A percentile compares a stretch with the other conserved stretches of the same genome.
These are phyloP conservation scores for Cyclotella cryptica DNA, from an alignment of 108 stramenopile genomes.

Conservation along the genomic window DNA sequence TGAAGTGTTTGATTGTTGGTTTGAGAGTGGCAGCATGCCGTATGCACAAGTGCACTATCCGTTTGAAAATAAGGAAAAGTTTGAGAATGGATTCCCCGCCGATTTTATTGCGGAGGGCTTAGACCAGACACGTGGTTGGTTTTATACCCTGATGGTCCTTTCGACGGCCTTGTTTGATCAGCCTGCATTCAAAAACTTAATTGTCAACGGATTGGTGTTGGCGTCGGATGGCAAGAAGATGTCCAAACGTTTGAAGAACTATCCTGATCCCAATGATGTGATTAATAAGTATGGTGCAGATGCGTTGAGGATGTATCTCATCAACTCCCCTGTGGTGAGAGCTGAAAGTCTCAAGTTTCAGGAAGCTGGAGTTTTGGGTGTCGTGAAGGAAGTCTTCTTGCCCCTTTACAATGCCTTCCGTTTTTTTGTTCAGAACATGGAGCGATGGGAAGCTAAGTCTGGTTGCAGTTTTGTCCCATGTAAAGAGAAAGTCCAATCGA, in stretches of 20 bases:
- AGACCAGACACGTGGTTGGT: conserved; percentile 99
- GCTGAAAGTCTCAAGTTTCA: conserved; percentile 98
- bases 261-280: conserved; percentile 95
- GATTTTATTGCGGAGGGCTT: conserved; percentile 99
- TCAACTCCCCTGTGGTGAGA: conserved; percentile 99
- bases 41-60: conserved; percentile 99
- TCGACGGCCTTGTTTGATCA: conserved; percentile 98
- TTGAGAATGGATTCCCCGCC: conserved; percentile 98
- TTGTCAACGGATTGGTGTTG: conserved; percentile 98
- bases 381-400: conserved; percentile 97
- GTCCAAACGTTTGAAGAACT: conserved; percentile 99
- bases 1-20: conserved; percentile 99
- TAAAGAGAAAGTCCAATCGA: conserved; percentile 74
- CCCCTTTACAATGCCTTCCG: conserved; percentile 99
- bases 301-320: conserved; percentile 99
- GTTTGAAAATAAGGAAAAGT: conserved; percentile 97
- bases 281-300: conserved; percentile 97
- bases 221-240: conserved; percentile 99
- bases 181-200: conserved; percentile 98
- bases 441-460: conserved; percentile 75
- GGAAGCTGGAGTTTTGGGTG: conserved; percentile 96
- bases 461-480: conserved; percentile 85
- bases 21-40: conserved; percentile 99
- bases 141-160: conserved; percentile 99
- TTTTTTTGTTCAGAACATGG: conserved; percentile 95